Base-by-base conservation (phyloP, 257 asterid genomes). In the Linderniella brevidens region DNA sequence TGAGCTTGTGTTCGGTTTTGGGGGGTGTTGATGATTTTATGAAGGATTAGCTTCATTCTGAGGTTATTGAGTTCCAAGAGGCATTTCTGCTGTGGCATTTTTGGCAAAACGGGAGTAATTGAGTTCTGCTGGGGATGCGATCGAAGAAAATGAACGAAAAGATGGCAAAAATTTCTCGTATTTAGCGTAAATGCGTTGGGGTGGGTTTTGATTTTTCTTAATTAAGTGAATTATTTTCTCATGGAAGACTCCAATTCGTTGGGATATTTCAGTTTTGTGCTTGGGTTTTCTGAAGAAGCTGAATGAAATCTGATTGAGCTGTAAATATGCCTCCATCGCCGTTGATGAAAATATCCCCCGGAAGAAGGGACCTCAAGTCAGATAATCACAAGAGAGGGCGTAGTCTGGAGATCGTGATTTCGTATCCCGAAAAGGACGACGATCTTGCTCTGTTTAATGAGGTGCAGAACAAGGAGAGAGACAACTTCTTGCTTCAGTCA, bases 371-470 rank as follows among this genome's bases (percentile, higher is more conserved):
- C 67, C 57, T 62, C 44, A 77, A 68, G 75, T 58, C 68, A 13
- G 96, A 76, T 29, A 78, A 65, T 69, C 96, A 84, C 69, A 85
- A 72, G 68, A 68, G 96, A 72, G 79, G 92, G 47, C 87, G 65
- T 36, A 90, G 98, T 66, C 75, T 90, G 17, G 98, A 79, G 68
- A 69, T 92, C 47, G 83, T 79, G 68, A 60, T 73, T 56, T 72
- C 42, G 38, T 63, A 64, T 52, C 68, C 57, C 53, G 86, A 74
- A 41, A 87, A 63, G 62, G 98, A 81, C 19, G 96, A 77, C 19
- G 94, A 85, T 73, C 98, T 90, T 65, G 84, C 94, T 48, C 70
- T 90, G 48, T 90, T 90, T 64, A 85, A 79, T 50, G 98, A 85
- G 77, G 87, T 76, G 72, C 92, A 79, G 79, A 75, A 59, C 68